Base-by-base conservation (phyloP, 768 basidiomycete species). In the Hypsizygus marmoreus region DNA sequence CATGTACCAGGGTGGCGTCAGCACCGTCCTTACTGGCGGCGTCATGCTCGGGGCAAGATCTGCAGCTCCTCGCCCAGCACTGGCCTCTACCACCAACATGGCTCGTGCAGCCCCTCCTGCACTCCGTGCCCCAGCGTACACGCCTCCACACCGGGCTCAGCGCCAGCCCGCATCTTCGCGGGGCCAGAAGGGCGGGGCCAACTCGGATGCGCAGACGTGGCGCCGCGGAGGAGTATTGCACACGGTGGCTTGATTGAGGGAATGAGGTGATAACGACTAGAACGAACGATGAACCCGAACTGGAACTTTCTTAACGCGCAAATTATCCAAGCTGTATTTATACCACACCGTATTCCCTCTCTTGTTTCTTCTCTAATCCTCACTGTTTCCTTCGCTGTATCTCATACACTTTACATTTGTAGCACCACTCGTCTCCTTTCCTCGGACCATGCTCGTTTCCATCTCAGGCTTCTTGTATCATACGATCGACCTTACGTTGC, bases 11-110 rank as follows among this genome's bases (percentile, higher is more conserved):
- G 73, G 71, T 35, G 73, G 73, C 11, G 61, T 69, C 29, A 73
- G 72, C 59, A 71, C 64, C 49, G 69, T 71, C 25, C 65, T 73
- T 37, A 69, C 67, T 10, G 73, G 73, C 16, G 73, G 73, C 29
- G 72, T 75, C 13, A 75, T 73, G 73, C 70, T 75, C 28, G 73
- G 70, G 10, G 16, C 33, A 11, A n/a, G 33, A 8, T 14, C 36
- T n/a, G 6, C 19, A 30, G 6, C 42, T 31, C 28, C 47, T 29
- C 10, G n/a, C 26, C 14, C 14, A 20, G n/a, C 14, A 36, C 16
- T 13, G 24, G 38, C 13, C 35, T 28, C 20, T 40, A 24, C 31
- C 38, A 7, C 11, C n/a, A n/a, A n/a, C n/a, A n/a, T n/a, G n/a
- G n/a, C n/a, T n/a, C n/a, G n/a, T 28, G 17, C 26, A 4, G 11